These are phyloP conservation scores for Cladosporium sp. DNA, from an alignment of 2,329 filamentous ascomycete species.

Conservation along the genomic window DNA sequence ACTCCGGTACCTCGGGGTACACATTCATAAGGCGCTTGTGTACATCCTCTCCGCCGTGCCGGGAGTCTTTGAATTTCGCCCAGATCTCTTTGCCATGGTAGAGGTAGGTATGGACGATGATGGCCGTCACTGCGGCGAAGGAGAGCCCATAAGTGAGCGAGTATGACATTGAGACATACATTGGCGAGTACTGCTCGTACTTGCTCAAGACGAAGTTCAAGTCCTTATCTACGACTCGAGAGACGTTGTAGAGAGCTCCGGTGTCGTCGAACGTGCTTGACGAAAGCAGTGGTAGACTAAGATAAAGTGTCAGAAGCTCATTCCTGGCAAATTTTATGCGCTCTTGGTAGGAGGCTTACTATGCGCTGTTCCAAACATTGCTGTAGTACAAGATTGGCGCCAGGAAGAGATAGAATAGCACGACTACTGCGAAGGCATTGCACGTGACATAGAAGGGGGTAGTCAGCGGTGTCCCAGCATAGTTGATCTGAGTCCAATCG, in stretches of 20 bases:
- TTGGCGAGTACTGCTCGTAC: slow-evolving; percentile 76
- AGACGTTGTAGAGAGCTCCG: slow-evolving; percentile 74
- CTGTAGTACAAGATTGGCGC: background rate
- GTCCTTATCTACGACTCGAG: slow-evolving; percentile 72
- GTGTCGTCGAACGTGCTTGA: background rate
- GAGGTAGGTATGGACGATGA: slow-evolving; percentile 77
- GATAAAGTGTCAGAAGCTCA: background rate
- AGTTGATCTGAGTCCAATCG: slow-evolving; percentile 81
- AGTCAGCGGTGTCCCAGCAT: slow-evolving; percentile 66
- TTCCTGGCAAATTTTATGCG: background rate
- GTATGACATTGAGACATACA: slow-evolving; percentile 84
- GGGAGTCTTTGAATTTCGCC: slow-evolving; percentile 67
- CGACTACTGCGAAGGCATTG: slow-evolving; percentile 60
- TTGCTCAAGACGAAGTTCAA: slow-evolving; percentile 75
- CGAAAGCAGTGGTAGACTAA: background rate
- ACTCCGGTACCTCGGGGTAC: slow-evolving; percentile 77
- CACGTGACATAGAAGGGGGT: slow-evolving; percentile 65
- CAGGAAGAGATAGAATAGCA: background rate
- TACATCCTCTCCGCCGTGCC: slow-evolving; percentile 63
- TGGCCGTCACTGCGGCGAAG: slow-evolving; percentile 76
- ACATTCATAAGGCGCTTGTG: slow-evolving; percentile 81
- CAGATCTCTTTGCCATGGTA: slow-evolving; percentile 86
- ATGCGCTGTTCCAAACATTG: background rate
- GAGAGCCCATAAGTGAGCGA: slow-evolving; percentile 83
- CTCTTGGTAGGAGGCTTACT: background rate